Percentiles rank a stretch among this genome's conserved stretches.
Conservation (phyloP, 1,284 basidiomycete genomes). For the Somion occarium region DNA sequence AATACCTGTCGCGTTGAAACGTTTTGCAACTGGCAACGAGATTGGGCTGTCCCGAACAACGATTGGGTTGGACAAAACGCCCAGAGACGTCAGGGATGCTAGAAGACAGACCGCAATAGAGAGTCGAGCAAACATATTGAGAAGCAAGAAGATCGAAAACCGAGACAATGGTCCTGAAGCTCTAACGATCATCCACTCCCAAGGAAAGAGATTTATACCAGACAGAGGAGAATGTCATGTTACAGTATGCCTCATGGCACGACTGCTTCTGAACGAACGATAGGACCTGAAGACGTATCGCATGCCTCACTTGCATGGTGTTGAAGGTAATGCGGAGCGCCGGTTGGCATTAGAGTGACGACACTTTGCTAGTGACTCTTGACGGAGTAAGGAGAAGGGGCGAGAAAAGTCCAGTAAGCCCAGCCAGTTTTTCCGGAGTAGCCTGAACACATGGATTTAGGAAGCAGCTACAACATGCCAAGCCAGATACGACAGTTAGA, state of each 20-base stretch:
- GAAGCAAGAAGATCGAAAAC: not conserved
- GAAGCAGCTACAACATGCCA: too few relatives aligned
- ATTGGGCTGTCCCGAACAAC: conserved; percentile 8
- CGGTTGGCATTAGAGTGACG: not conserved
- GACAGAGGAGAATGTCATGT: not conserved
- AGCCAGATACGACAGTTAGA: too few relatives aligned
- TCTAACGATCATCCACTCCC: too few relatives aligned
- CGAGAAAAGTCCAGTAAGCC: not conserved
- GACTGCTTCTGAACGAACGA: not conserved
- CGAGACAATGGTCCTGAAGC: not conserved
- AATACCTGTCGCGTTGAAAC: conserved; percentile 9
- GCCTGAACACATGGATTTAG: not conserved
- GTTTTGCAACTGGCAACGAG: conserved; percentile 10
- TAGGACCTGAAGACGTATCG: not conserved
- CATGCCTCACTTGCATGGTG: not conserved
- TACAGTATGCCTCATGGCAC: not conserved
- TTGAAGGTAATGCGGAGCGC: not conserved
- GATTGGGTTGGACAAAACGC: conserved; percentile 4
- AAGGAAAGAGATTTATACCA: not conserved
- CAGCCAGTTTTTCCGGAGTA: not conserved
- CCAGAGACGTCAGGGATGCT: not conserved
- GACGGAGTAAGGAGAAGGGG: not conserved
- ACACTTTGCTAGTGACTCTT: not conserved
- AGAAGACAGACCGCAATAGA: not conserved
- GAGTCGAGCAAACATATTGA: not conserved